Evolutionary conservation across 2,329 filamentous ascomycete genomes (phyloP), one percentile per base, ranked within the genome.

Genomic region (Huntiella decipiens): DNA sequence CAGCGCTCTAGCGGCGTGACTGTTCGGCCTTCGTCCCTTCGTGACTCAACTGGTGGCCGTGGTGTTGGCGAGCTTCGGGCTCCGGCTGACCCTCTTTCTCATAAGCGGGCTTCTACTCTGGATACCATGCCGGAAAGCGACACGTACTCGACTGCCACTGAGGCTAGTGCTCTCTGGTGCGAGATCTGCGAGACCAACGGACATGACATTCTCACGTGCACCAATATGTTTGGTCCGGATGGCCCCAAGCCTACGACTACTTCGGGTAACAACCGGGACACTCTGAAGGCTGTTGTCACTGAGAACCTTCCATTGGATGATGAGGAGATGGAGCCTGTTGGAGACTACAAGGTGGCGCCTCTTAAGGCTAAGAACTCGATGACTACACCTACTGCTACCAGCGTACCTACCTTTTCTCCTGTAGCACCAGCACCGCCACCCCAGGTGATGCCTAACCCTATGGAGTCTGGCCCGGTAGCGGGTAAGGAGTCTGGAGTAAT

Each of bases 181-280:
- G 91, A 96, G 63, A 91, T 96, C 51, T 96, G 88, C 63, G 87
- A 95, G 64, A 83, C 82, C 32, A 72, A 75, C 40, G 87, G 88
- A 12, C 88, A 96, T 57, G 88, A 96, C 56, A 94, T 96, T 50
- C 67, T 96, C 47, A 92, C 83, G 16, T 96, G 88, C 68, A 86
- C 82, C 45, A 88, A 85, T 60, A 91, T 94, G 78, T 88, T 83
- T 60, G 77, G 71, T 2, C 58, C 65, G 5, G 64, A 64, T 19
- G 58, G 60, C 32, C 53, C 53, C 44, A 62, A 63, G 54, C 53
- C 53, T 50, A 55, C 57, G 37, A 55, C 38, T 4, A 33, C 32
- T 15, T 34, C 43, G 1, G 28, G n/a, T 5, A 15, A 43, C 35
- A 50, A 50, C 44, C 34, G 52, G 49, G 15, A 51, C 52, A 38